Conservation (phyloP, 495 filamentous ascomycete species). For the Aspergillus campestris region DNA sequence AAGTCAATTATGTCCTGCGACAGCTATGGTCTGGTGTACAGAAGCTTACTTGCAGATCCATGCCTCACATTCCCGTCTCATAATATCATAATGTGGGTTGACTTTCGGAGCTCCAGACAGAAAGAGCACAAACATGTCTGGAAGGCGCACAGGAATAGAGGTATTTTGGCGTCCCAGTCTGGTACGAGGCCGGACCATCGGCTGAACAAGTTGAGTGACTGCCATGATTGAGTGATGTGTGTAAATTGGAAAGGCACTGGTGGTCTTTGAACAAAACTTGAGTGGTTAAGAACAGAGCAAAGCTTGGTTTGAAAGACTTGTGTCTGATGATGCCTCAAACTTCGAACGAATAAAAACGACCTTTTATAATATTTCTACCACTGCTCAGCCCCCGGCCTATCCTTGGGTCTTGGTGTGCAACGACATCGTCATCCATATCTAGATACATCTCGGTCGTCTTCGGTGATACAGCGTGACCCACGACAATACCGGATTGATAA, state of each 20-base stretch:
- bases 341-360: no score
- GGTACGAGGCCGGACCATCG: not conserved
- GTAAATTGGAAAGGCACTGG: no score
- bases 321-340: no score
- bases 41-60: slow-evolving; percentile 11
- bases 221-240: slow-evolving; percentile 1
- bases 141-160: slow-evolving; percentile 13
- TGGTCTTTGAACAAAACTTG: not conserved
- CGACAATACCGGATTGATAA: no score
- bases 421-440: no score
- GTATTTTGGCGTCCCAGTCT: not conserved
- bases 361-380: no score
- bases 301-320: no score
- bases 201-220: not conserved
- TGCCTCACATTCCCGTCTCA: slow-evolving; percentile 14
- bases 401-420: no score
- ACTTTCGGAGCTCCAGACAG: slow-evolving; percentile 15
- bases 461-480: no score
- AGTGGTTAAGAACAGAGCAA: not conserved
- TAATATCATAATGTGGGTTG: slow-evolving; percentile 19
- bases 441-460: no score
- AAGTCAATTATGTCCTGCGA: not conserved
- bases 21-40: not conserved
- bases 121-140: slow-evolving; percentile 26
- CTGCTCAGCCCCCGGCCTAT: no score